phyloP scores from a whole-genome alignment of 306 rosid species.

The Ceratonia siliqua region DNA sequence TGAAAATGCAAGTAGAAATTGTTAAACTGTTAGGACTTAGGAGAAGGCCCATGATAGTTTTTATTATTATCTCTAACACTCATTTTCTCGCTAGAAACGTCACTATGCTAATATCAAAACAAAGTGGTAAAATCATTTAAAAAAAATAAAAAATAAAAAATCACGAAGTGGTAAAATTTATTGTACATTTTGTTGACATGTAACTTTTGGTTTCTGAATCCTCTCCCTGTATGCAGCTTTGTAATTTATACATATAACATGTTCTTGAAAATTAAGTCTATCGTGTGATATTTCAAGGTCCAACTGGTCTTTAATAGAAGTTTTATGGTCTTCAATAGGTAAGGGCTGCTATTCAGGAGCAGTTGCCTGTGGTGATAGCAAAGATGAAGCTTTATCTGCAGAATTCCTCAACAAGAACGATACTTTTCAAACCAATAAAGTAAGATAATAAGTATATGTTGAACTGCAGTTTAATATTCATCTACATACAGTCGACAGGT shows the following conservation, averaged over 20 bases:
- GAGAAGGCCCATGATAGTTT: background rate
- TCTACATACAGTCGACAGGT: background rate
- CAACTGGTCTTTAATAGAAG: slow-evolving; percentile 20
- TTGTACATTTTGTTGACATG: background rate
- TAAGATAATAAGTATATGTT: slow-evolving; percentile 39
- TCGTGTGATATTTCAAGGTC: background rate
- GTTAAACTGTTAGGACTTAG: background rate
- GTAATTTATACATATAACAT: slow-evolving; percentile 4
- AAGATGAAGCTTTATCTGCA: slow-evolving; percentile 97
- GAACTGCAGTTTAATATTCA: slow-evolving; percentile 12
- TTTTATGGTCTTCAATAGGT: slow-evolving; percentile 60
- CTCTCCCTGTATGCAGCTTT: background rate
- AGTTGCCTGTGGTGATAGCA: slow-evolving; percentile 69
- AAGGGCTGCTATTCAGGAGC: slow-evolving; percentile 70
- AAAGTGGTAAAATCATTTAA: no score
- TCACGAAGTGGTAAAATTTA: no score
- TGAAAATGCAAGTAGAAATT: slow-evolving; percentile 1
- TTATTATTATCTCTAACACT: background rate
- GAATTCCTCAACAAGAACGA: slow-evolving; percentile 81
- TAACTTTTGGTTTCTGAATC: background rate
- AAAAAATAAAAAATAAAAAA: no score
- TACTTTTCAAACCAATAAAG: slow-evolving; percentile 96
- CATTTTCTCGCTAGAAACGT: background rate
- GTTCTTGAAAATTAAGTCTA: background rate
- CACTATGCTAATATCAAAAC: background rate